Evolutionary conservation across 2,329 filamentous ascomycete genomes (phyloP), one percentile per base, ranked within the genome.

Genomic region (Aureobasidium zeae): DNA sequence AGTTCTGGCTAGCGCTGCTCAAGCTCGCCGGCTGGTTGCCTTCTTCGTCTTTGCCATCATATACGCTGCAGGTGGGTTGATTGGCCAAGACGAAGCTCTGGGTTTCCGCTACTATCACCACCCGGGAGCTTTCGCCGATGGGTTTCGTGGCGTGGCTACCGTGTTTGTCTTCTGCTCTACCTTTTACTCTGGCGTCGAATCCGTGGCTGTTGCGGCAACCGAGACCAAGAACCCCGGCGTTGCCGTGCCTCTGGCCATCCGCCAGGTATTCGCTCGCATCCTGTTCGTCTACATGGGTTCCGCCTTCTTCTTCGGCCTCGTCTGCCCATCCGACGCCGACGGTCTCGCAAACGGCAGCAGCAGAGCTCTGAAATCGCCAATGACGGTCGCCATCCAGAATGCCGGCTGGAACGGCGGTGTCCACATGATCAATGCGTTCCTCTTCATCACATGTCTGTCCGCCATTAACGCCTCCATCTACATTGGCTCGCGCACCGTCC

Each of bases 381-480:
- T 86, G 72, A 86, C 81, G 0, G 74, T 86, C 48, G 81, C 81
- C 1, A 74, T 88, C 33, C 75, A 81, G 49, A 84, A 76, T 47
- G 83, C 83, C 1, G 83, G 83, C 1, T 87, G 81, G 74, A 62
- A 81, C 44, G 76, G 74, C 19, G 83, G 81, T 44, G 80, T 83
- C 1, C 77, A 88, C 56, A 71, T 88, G 1, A 82, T 88, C 65
- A 88, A 88, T 51, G 81, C 78, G 28, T 81, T 86, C 55, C 84
- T 86, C 53, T 72, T 88, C 38, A 66, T 85, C 7, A 84, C 83
- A 10, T 83, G 83, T 44, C 67, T 86, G 26, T 79, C 73, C 0
- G 81, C 82, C 13, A 74, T 81, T 52, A 88, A 88, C 62, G 79
- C 76, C 41, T 83, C 79, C 7, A 81, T 88, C 49, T 88, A 87